A percentile compares a stretch with the other conserved stretches of the same genome.
phyloP scores from a whole-genome alignment of 768 basidiomycete genomes.

The Boletus subparvulus region DNA sequence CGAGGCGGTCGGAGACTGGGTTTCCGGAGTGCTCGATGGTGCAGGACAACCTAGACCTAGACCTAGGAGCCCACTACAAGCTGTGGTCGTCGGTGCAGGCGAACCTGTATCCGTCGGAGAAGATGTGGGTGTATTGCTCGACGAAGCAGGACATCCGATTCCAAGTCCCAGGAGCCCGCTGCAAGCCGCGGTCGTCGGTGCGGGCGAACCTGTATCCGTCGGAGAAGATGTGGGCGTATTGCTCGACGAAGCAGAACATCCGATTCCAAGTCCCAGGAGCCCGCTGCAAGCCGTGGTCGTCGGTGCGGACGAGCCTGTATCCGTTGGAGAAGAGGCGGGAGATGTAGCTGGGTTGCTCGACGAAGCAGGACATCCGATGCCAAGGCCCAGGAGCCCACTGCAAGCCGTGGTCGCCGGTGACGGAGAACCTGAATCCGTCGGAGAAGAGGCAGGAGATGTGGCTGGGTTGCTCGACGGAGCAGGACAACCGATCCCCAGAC shows the following conservation, averaged over 20 bases:
- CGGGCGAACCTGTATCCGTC: neutral
- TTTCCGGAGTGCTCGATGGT: constrained; percentile 10
- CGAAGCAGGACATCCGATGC: constrained; percentile 11
- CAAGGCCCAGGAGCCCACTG: constrained; percentile 10
- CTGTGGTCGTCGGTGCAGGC: neutral
- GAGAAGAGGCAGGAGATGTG: too few relatives aligned
- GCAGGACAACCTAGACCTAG: constrained; percentile 13
- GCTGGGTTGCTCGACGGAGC: neutral
- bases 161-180: constrained; percentile 17
- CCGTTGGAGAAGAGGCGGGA: neutral
- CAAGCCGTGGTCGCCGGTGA: too few relatives aligned
- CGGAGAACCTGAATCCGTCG: too few relatives aligned
- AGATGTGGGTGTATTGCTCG: neutral
- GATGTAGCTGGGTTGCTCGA: neutral
- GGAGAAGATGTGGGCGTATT: neutral
- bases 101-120: constrained; percentile 1
- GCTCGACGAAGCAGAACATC: constrained; percentile 8
- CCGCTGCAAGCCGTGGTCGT: neutral
- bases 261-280: constrained; percentile 13
- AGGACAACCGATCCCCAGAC: constrained; percentile 14
- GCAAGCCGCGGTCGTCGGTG: constrained; percentile 5
- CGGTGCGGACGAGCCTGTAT: too few relatives aligned
- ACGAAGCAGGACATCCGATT: constrained; percentile 10
- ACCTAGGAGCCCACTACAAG: constrained; percentile 10
- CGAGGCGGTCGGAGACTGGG: constrained; percentile 1